phyloP scores from a whole-genome alignment of 1,284 basidiomycete species.

The Puccinia horiana region DNA sequence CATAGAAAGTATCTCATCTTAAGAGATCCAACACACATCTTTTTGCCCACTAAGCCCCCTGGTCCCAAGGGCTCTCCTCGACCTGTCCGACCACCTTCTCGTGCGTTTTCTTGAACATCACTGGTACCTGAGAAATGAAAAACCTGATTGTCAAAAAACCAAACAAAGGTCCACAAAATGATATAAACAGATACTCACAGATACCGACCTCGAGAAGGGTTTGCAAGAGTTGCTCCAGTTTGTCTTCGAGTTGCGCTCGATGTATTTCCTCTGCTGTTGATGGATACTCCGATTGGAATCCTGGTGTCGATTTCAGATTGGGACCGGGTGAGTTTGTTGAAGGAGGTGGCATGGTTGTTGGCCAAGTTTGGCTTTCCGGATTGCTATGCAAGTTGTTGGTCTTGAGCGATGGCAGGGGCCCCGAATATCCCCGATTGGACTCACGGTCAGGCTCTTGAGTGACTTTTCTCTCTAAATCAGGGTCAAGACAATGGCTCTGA shows the following conservation, averaged over 20 bases:
- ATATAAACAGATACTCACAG: constrained; percentile 10
- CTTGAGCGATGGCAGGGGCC: too few species aligned
- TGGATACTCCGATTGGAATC: constrained; percentile 25
- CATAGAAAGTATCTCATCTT: not conserved
- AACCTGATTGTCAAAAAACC: not conserved
- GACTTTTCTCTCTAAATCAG: too few species aligned
- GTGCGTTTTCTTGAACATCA: constrained; percentile 40
- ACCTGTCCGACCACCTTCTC: constrained; percentile 23
- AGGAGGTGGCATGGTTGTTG: constrained; percentile 18
- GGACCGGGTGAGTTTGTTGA: constrained; percentile 20
- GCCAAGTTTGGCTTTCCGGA: not conserved
- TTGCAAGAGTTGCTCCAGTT: constrained; percentile 37
- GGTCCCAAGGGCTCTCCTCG: constrained; percentile 33
- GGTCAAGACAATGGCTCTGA: too few species aligned
- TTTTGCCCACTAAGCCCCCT: constrained; percentile 43
- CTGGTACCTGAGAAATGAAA: constrained; percentile 19
- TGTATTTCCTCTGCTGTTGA: constrained; percentile 25
- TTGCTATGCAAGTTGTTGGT: too few species aligned
- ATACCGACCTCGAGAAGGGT: constrained; percentile 44
- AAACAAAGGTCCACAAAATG: too few species aligned
- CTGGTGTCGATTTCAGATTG: constrained; percentile 20
- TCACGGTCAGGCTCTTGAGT: too few species aligned
- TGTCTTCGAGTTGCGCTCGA: constrained; percentile 37
- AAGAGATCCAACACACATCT: constrained; percentile 12
- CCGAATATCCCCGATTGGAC: too few species aligned